These are phyloP conservation scores for Sonneratia alba DNA, from an alignment of 345 rosid species.

Conservation along the genomic window DNA sequence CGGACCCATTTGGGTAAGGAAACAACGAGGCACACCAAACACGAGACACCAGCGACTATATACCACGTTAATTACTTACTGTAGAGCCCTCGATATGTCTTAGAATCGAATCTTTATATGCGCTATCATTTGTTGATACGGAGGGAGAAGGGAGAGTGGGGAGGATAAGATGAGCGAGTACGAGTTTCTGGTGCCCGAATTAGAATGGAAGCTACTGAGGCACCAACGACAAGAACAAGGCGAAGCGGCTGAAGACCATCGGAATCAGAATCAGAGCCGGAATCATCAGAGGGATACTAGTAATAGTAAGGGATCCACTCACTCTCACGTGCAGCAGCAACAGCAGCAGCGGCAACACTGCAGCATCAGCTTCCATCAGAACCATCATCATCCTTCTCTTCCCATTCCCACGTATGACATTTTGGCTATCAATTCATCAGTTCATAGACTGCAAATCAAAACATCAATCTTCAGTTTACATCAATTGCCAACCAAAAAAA, in stretches of 20 bases:
- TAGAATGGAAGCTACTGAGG: slow-evolving; percentile 26
- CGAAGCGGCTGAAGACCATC: slow-evolving; percentile 4
- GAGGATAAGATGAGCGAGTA: slow-evolving; percentile 20
- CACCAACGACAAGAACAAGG: slow-evolving; percentile 19
- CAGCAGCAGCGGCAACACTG: background rate
- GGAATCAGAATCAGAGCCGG: slow-evolving; percentile 2
- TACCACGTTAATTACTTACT: background rate
- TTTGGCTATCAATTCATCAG: background rate
- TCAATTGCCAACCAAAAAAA: too few relatives aligned
- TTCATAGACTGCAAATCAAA: too few relatives aligned
- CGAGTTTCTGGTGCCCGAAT: slow-evolving; percentile 12
- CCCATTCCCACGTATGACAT: background rate
- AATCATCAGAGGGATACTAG: background rate
- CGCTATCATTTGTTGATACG: background rate
- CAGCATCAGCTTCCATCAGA: slow-evolving; percentile 17
- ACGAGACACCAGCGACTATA: background rate
- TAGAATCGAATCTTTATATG: background rate
- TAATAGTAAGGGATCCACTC: slow-evolving; percentile 17
- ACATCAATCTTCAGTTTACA: too few relatives aligned
- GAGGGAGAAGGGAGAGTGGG: slow-evolving; percentile 7
- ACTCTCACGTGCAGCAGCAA: slow-evolving; percentile 13
- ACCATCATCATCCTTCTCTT: background rate
- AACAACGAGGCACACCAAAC: background rate
- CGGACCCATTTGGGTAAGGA: slow-evolving; percentile 13
- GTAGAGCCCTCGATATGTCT: background rate